Percentiles rank a stretch among this genome's conserved stretches.
phyloP scores from a whole-genome alignment of 768 basidiomycete genomes.

The Fomitopsis serialis region DNA sequence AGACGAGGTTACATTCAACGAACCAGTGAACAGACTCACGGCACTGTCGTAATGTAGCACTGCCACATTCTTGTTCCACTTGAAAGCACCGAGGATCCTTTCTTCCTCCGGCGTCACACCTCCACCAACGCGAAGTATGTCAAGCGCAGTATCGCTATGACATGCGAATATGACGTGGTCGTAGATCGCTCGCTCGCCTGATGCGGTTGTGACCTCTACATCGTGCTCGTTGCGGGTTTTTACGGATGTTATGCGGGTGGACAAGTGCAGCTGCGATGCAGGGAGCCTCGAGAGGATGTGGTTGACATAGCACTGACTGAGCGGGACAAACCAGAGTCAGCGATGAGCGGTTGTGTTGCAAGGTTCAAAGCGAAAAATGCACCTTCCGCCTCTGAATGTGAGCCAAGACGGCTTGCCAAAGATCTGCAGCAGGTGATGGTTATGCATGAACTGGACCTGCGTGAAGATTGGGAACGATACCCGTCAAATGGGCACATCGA shows the following conservation, averaged over 20 bases:
- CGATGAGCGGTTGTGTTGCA: background rate
- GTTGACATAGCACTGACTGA: conserved; percentile 46
- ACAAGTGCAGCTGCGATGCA: conserved; percentile 47
- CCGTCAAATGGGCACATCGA: no score
- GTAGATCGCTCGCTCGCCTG: conserved; percentile 39
- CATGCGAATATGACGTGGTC: conserved; percentile 74
- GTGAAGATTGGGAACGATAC: background rate
- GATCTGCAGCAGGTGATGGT: conserved; percentile 70
- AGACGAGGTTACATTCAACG: no score
- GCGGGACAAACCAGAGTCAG: background rate
- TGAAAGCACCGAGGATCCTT: conserved; percentile 48
- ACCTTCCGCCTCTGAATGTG: conserved; percentile 68
- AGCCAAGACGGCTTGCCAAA: conserved; percentile 68
- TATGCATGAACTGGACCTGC: conserved; percentile 66
- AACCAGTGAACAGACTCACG: conserved; percentile 32
- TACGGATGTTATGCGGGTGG: conserved; percentile 24
- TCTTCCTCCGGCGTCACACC: conserved; percentile 48
- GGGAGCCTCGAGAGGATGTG: conserved; percentile 54
- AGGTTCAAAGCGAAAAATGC: conserved; percentile 5
- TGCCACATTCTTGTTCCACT: conserved; percentile 65
- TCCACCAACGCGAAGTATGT: conserved; percentile 44
- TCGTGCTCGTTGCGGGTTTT: background rate
- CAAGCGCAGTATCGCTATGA: conserved; percentile 61
- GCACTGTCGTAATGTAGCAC: conserved; percentile 59
- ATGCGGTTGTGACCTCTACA: conserved; percentile 42